Evolutionary conservation across 2,329 filamentous ascomycete species (phyloP), one percentile per base, ranked within the genome.

Genomic region (Sporothrix sp.): DNA sequence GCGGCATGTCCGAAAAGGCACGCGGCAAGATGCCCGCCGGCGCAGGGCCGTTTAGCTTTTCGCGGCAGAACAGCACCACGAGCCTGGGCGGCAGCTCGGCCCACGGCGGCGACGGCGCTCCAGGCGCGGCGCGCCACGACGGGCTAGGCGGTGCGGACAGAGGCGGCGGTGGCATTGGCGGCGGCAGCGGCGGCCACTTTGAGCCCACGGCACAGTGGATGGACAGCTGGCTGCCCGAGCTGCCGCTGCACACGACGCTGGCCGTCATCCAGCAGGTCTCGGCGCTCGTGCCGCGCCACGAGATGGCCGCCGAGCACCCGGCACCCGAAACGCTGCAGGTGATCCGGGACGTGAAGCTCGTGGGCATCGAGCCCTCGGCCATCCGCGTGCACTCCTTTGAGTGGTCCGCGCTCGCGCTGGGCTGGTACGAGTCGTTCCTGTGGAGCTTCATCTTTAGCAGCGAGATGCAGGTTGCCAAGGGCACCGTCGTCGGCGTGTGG

Each of bases 1-100:
- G 87, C 52, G 89, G 89, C 50, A 95, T 97, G 87, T 96, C 91
- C 18, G 93, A 97, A 66, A 98, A 97, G 65, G 93, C 93, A 14
- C 76, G 93, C 45, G 93, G 93, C 7, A 98, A 98, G 67, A 88
- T 95, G 81, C 93, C 91, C 25, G 88, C 86, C 11, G 85, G 87
- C 1, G 75, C 84, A 45, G 77, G 43, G 10, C 40, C 51, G 11
- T 38, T 79, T n/a, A 79, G 79, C 2, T 95, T 96, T 64, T 95
- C 90, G 1, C 76, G 91, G 16, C 89, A 95, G 62, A 95, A 93
- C 62, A 94, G 89, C 65, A 87, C 83, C 25, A 86, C 86, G 1
- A 95, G 88, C 60, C 73, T 96, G 32, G 79, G 74, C 52, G 81
- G 81, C 58, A 73, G 83, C 60, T 78, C 82, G 11, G 52, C 48